Evolutionary conservation across 2,329 filamentous ascomycete genomes (phyloP).

Genomic region (Penicillium sp.): DNA sequence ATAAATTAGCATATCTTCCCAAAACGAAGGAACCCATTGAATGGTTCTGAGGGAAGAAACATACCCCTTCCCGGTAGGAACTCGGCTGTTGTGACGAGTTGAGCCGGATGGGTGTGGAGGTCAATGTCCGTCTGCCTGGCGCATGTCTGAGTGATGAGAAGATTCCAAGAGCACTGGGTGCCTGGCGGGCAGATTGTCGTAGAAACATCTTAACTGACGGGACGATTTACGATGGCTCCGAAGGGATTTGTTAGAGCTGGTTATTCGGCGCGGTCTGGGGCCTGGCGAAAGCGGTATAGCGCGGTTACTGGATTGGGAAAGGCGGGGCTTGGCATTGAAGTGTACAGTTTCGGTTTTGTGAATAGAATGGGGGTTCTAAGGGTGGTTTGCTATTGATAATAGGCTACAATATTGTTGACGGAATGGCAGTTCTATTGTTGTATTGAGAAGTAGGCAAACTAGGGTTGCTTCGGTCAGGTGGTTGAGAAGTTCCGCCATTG

Average conservation of each 20-base stretch:
- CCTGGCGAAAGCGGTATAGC: constrained; percentile 11
- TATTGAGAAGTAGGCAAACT: neutral
- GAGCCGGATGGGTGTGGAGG: constrained; percentile 7
- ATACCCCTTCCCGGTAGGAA: constrained; percentile 30
- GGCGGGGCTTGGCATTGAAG: constrained; percentile 6
- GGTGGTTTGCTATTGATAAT: neutral
- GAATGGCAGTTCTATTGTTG: neutral
- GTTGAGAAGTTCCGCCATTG: neutral
- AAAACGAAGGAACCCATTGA: neutral
- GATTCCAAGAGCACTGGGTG: neutral
- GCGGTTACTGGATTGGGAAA: constrained; percentile 4
- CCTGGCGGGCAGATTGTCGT: constrained; percentile 5
- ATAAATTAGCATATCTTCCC: neutral
- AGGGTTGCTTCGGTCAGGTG: neutral
- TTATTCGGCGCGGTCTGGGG: constrained; percentile 7
- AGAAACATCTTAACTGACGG: constrained; percentile 9
- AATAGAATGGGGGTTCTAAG: neutral
- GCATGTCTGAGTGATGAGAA: neutral
- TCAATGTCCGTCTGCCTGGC: constrained; percentile 2
- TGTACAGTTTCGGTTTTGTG: neutral
- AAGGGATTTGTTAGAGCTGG: neutral
- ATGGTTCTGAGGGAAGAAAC: neutral
- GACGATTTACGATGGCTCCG: neutral
- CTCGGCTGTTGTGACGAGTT: constrained; percentile 14
- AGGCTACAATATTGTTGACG: too few species aligned